Conservation (phyloP, 2,329 filamentous ascomycete genomes). For the Sporothrix schenckii region DNA sequence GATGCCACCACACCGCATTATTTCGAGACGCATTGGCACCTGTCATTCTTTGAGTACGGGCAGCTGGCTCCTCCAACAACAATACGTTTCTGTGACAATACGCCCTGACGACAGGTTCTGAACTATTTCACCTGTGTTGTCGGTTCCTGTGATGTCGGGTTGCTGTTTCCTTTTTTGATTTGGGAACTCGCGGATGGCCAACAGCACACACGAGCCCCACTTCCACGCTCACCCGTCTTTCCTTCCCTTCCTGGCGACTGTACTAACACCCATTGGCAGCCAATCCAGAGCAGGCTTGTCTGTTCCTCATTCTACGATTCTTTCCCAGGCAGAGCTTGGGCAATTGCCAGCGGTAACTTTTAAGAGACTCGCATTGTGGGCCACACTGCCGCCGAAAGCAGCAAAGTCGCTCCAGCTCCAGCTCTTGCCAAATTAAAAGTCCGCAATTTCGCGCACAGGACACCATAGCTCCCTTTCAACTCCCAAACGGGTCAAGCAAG, state of each 20-base stretch:
- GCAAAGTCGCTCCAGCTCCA: conserved; percentile 12
- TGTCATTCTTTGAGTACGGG: neutral
- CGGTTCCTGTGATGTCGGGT: neutral
- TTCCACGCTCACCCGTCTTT: neutral
- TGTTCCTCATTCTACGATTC: neutral
- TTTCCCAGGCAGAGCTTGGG: neutral
- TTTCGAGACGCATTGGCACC: neutral
- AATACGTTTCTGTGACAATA: neutral
- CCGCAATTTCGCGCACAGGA: conserved; percentile 28
- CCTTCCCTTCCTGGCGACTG: conserved; percentile 11
- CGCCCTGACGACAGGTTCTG: neutral
- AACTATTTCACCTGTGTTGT: neutral
- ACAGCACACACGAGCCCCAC: conserved; percentile 4
- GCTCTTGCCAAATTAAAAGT: conserved; percentile 18
- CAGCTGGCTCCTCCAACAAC: neutral
- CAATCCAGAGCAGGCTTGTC: neutral
- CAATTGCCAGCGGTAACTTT: neutral
- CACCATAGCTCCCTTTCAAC: neutral
- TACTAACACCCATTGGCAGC: conserved; percentile 18
- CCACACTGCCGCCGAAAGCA: conserved; percentile 28
- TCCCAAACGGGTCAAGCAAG: conserved; percentile 11
- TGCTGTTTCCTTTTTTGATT: neutral
- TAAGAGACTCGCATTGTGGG: neutral
- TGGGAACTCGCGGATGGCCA: conserved; percentile 1
- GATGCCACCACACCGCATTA: neutral